A percentile compares a stretch with the other conserved stretches of the same genome.
Evolutionary conservation across 176 grass and related monocot genomes (phyloP).

Genomic region (Lolium multiflorum): DNA sequence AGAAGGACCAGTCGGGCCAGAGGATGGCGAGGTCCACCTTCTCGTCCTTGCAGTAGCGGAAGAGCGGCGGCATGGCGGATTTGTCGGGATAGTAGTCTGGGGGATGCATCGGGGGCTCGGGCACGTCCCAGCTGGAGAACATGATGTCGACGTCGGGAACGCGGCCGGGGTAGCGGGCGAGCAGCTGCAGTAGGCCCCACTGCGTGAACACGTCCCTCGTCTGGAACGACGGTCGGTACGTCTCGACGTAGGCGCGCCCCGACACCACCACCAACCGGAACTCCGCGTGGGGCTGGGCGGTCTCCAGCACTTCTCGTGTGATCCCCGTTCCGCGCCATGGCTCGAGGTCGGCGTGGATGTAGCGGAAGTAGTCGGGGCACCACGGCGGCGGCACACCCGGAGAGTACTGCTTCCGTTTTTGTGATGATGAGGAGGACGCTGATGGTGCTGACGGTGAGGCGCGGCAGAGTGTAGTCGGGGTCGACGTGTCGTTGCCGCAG

Average conservation of each 20-base stretch:
- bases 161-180: constrained; percentile 65
- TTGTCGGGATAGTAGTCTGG: constrained; percentile 6
- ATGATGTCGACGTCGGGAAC: constrained; percentile 85
- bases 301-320: constrained; percentile 55
- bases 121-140: constrained; percentile 78
- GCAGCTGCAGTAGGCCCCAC: constrained; percentile 83
- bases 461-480: neutral
- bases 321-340: constrained; percentile 60
- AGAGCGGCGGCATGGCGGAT: constrained; percentile 57
- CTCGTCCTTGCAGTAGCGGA: constrained; percentile 88
- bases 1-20: constrained; percentile 76
- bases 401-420: neutral
- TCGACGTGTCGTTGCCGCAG: constrained; percentile 19
- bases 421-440: neutral
- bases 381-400: neutral
- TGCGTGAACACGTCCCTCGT: constrained; percentile 69
- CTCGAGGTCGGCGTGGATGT: constrained; percentile 72
- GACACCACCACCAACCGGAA: constrained; percentile 64
- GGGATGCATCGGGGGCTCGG: constrained; percentile 43
- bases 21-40: constrained; percentile 60
- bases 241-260: constrained; percentile 67
- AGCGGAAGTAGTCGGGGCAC: constrained; percentile 71
- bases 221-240: constrained; percentile 58
- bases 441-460: neutral
- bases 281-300: constrained; percentile 36